Evolutionary conservation across 2,329 filamentous ascomycete genomes (phyloP).

Genomic region (Phaeosphaeriaceae sp.): DNA sequence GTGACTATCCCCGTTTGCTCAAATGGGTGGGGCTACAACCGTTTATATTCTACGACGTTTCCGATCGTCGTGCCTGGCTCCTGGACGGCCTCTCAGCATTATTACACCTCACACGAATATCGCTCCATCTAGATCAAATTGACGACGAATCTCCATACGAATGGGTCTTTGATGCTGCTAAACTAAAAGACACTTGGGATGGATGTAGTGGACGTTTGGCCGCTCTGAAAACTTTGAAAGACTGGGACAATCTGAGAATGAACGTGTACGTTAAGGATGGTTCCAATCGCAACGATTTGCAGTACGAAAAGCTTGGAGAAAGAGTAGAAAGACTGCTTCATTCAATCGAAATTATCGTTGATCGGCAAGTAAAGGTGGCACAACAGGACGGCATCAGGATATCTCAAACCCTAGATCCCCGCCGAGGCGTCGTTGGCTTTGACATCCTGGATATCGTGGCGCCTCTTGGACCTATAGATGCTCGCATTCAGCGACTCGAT

Average conservation of each 20-base stretch:
- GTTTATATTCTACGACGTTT: constrained; percentile 28
- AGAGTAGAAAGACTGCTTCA: constrained; percentile 1
- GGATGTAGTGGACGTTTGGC: constrained; percentile 1
- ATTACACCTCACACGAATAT: constrained; percentile 38
- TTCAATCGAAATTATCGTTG: constrained; percentile 2
- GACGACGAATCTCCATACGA: constrained; percentile 2
- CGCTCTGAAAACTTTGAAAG: constrained; percentile 1
- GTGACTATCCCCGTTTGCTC: constrained; percentile 3
- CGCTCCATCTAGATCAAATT: constrained; percentile 1
- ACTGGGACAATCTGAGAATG: constrained; percentile 2
- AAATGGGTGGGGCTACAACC: neutral
- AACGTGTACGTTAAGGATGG: constrained; percentile 2
- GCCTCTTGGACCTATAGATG: neutral
- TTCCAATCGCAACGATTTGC: neutral
- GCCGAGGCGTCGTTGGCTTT: neutral
- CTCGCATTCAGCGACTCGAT: neutral
- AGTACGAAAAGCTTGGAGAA: neutral
- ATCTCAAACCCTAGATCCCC: neutral
- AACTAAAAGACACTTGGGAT: constrained; percentile 5
- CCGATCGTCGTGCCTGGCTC: constrained; percentile 43
- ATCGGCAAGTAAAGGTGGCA: neutral
- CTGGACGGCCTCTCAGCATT: constrained; percentile 47
- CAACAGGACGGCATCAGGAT: neutral
- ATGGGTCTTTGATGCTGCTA: constrained; percentile 3
- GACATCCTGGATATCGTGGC: constrained; percentile 6